Base-by-base conservation (phyloP, 306 rosid species). In the Begonia peltatifolia region DNA sequence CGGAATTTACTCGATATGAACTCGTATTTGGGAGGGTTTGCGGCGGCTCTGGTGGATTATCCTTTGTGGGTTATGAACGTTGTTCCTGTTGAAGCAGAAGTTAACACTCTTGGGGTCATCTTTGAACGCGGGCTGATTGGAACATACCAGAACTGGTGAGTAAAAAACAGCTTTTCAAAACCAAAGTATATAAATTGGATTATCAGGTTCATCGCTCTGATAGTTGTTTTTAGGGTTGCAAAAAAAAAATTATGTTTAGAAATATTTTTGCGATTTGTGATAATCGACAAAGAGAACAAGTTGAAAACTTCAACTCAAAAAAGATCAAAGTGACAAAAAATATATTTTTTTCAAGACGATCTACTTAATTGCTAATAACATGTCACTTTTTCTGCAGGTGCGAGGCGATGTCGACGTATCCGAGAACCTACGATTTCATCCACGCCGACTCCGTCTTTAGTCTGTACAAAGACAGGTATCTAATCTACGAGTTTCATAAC, bases 361-460 rank as follows among this genome's bases (percentile, higher is more conserved):
- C n/a, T n/a, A n/a, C n/a, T n/a, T n/a, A n/a, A n/a, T n/a, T n/a
- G n/a, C n/a, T n/a, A n/a, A n/a, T n/a, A n/a, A n/a, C n/a, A n/a
- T n/a, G n/a, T 17, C 18, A 17, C 18, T 3, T 30, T 30, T 30
- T 30, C 8, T 6, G 6, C 38, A 89, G 95, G 95, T 83, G 99
- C 58, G 99, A 90, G 74, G 94, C 99, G 44, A 83, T 86, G 94
- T 86, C 99, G 17, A 86, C 94, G n/a, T 90, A 86, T 52, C 94
- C 99, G 13, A 63, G 93, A 73, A 80, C 95, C 12, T 83, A 90
- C 38, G 99, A 90, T 72, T 90, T 90, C 75, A 79, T 90, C 54
- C 99, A 90, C 54, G 93, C 88, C 13, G 92, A 83, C 67, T 78
- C 88, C 17, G 59, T 89, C 60, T 82, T 89, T 50, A 79, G 70